Evolutionary conservation across 805 yeast genomes (phyloP).

Genomic region (Saturnispora dispora): DNA sequence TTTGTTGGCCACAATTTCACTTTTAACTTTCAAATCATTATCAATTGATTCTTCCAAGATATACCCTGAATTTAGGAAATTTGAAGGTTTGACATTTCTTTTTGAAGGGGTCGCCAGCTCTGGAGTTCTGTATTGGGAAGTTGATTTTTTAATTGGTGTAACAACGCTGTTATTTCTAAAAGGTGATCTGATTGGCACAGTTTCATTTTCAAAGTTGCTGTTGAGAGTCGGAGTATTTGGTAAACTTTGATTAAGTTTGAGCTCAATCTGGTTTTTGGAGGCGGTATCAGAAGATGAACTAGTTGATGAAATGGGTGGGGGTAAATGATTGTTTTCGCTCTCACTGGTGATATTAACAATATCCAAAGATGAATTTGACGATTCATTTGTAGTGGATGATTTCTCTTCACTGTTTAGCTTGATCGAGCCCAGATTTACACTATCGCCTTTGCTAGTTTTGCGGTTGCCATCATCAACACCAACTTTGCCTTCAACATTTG

Average conservation of each 20-base stretch:
- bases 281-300: background rate
- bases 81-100: conserved; percentile 5
- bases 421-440: background rate
- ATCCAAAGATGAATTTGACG: background rate
- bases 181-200: conserved; percentile 26
- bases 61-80: conserved; percentile 8
- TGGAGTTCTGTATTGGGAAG: conserved; percentile 15
- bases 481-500: background rate
- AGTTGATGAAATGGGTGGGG: background rate
- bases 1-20: background rate
- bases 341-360: background rate
- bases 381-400: background rate
- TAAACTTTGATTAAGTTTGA: background rate
- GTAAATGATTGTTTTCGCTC: background rate
- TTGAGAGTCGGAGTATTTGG: conserved; percentile 7
- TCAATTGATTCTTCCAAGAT: conserved; percentile 10
- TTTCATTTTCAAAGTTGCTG: background rate
- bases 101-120: conserved; percentile 13
- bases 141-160: conserved; percentile 12
- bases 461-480: background rate
- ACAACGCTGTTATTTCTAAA: conserved; percentile 12
- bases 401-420: background rate
- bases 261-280: background rate
- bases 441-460: background rate
- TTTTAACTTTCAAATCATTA: conserved; percentile 3